Percentiles rank a stretch among this genome's conserved stretches.
Evolutionary conservation across 2,329 filamentous ascomycete genomes (phyloP).

Genomic region (Phialophora tarda): DNA sequence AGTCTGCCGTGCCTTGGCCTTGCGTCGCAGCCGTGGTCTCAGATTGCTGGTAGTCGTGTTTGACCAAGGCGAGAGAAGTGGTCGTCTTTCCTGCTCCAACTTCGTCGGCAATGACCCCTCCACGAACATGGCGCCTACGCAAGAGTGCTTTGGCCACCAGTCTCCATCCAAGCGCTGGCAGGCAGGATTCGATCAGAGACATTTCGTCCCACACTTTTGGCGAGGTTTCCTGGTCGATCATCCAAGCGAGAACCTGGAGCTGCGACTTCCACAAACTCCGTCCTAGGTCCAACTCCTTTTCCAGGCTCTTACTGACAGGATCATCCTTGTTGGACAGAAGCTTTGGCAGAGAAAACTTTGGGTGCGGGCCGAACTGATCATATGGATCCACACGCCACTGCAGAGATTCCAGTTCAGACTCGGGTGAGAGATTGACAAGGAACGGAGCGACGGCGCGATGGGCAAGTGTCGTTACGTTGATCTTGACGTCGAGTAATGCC

Average conservation of each 20-base stretch:
- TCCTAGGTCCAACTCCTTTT: neutral
- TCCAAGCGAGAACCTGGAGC: constrained; percentile 63
- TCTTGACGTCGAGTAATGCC: constrained; percentile 41
- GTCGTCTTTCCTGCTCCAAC: constrained; percentile 73
- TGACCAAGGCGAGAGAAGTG: constrained; percentile 62
- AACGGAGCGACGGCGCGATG: constrained; percentile 52
- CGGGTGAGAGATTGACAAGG: constrained; percentile 10
- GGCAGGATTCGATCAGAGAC: constrained; percentile 62
- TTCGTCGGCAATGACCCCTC: constrained; percentile 68
- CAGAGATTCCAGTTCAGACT: constrained; percentile 24
- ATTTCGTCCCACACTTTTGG: constrained; percentile 55
- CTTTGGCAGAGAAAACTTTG: constrained; percentile 16
- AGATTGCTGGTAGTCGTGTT: constrained; percentile 42
- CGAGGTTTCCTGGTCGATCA: constrained; percentile 60
- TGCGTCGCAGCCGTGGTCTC: neutral
- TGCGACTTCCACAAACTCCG: constrained; percentile 59
- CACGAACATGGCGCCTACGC: constrained; percentile 50
- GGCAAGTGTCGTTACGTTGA: constrained; percentile 51
- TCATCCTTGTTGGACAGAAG: constrained; percentile 20
- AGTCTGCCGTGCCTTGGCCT: neutral
- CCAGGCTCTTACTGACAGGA: neutral
- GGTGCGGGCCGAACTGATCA: constrained; percentile 19
- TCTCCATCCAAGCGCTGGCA: constrained; percentile 61
- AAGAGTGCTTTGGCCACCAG: constrained; percentile 57
- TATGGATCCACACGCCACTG: constrained; percentile 37